phyloP scores from a whole-genome alignment of 2,329 filamentous ascomycete genomes.

The Trichoderma sp. region DNA sequence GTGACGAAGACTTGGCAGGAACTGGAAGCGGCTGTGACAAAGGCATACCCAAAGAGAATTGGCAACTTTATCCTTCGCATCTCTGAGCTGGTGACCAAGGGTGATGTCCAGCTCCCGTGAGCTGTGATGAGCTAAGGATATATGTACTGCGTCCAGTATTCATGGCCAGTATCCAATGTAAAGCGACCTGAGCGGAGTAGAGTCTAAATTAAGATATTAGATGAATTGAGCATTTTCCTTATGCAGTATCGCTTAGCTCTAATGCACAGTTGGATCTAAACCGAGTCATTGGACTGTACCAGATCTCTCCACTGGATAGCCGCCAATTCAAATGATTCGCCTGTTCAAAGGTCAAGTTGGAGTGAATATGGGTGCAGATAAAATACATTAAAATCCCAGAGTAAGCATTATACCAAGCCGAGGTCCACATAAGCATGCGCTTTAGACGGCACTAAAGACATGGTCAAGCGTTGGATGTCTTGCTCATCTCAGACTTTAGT shows the following conservation, averaged over 20 bases:
- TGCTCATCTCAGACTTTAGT: neutral
- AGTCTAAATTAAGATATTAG: neutral
- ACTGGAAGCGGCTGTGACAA: neutral
- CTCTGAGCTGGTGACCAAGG: slow-evolving; percentile 3
- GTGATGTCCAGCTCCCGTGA: neutral
- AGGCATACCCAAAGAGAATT: slow-evolving; percentile 5
- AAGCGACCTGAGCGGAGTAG: neutral
- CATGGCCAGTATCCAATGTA: too few relatives aligned
- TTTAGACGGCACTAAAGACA: neutral
- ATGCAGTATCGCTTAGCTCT: neutral
- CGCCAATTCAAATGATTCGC: neutral
- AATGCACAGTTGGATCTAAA: neutral
- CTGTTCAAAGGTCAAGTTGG: neutral
- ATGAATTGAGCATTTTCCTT: neutral
- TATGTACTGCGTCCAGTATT: neutral
- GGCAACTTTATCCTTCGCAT: slow-evolving; percentile 3
- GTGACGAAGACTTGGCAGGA: slow-evolving; percentile 1
- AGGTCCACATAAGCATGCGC: neutral
- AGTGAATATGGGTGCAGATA: neutral
- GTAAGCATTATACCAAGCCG: neutral
- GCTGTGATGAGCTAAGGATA: neutral
- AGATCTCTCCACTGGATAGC: neutral
- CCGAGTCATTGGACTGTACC: neutral
- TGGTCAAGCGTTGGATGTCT: neutral
- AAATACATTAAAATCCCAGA: neutral